Percentiles rank a stretch among this genome's conserved stretches.
These are phyloP conservation scores for Phytophthora fragariae DNA, from an alignment of 352 stramenopile species.

Conservation along the genomic window DNA sequence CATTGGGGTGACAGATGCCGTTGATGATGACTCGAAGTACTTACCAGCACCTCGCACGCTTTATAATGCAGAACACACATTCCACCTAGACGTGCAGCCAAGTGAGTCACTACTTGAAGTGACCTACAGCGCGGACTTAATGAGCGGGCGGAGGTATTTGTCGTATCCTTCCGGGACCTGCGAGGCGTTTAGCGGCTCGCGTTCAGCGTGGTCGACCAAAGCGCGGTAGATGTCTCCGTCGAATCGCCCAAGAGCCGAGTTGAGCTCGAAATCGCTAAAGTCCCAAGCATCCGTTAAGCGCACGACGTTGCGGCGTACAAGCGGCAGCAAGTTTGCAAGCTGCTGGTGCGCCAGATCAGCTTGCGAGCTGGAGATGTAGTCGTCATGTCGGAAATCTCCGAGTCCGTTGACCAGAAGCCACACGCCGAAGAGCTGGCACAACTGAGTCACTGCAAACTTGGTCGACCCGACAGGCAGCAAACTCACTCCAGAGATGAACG, in stretches of 20 bases:
- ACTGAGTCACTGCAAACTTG: slow-evolving; percentile 36
- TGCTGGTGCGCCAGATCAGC: slow-evolving; percentile 41
- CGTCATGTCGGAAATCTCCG: slow-evolving; percentile 57
- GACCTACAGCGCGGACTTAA: slow-evolving; percentile 29
- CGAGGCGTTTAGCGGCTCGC: slow-evolving; percentile 56
- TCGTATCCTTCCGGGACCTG: slow-evolving; percentile 53
- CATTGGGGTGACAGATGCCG: too few relatives aligned
- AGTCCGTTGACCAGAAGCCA: slow-evolving; percentile 51
- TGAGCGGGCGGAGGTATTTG: slow-evolving; percentile 42
- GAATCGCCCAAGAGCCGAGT: slow-evolving; percentile 58
- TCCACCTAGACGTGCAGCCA: too few relatives aligned
- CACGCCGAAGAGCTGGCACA: slow-evolving; percentile 48
- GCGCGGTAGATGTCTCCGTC: slow-evolving; percentile 61
- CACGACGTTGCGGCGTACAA: slow-evolving; percentile 49
- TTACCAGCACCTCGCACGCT: too few relatives aligned
- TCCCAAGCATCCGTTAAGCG: slow-evolving; percentile 46
- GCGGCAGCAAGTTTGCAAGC: slow-evolving; percentile 39
- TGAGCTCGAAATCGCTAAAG: slow-evolving; percentile 68
- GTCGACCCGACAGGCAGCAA: slow-evolving; percentile 34
- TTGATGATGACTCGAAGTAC: too few relatives aligned
- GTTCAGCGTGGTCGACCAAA: slow-evolving; percentile 41
- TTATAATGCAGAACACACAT: too few relatives aligned
- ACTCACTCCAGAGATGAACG: slow-evolving; percentile 41
- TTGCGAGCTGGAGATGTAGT: slow-evolving; percentile 53
- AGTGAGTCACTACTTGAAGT: too few relatives aligned